phyloP scores from a whole-genome alignment of 2,329 filamentous ascomycete species.

The Aspergillus sp. region DNA sequence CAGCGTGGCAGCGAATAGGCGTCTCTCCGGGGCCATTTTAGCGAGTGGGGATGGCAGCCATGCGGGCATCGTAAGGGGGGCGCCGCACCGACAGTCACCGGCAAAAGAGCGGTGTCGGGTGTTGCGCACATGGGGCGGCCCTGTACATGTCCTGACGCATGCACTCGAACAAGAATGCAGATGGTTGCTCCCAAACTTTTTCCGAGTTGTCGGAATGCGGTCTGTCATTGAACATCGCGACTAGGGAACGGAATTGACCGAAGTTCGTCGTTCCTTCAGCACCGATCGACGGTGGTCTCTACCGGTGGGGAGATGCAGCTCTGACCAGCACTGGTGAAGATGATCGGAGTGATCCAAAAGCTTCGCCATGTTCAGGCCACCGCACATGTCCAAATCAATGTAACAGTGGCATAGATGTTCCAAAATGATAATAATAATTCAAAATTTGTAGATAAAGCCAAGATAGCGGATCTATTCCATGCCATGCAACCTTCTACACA shows the following conservation, averaged over 20 bases:
- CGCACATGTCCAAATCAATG: background rate
- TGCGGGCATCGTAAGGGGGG: too few species aligned
- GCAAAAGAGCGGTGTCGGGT: conserved; percentile 17
- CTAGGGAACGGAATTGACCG: background rate
- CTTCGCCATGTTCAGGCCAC: background rate
- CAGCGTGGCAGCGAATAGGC: too few species aligned
- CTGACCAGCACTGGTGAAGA: too few species aligned
- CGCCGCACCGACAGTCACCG: background rate
- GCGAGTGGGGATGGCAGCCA: too few species aligned
- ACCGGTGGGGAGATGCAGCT: too few species aligned
- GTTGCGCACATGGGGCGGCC: background rate
- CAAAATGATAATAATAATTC: background rate
- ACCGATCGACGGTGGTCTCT: background rate
- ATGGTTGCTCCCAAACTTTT: too few species aligned
- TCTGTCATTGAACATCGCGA: background rate
- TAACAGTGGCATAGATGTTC: too few species aligned
- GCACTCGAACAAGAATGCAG: too few species aligned
- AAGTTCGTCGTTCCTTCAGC: background rate
- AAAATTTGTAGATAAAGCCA: background rate
- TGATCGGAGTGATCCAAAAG: background rate
- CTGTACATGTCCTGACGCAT: background rate
- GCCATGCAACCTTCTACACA: conserved; percentile 1
- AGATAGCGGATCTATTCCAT: background rate
- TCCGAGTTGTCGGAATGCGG: too few species aligned
- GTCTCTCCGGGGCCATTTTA: too few species aligned